Evolutionary conservation across 345 rosid species (phyloP).

Genomic region (Firmiana major): DNA sequence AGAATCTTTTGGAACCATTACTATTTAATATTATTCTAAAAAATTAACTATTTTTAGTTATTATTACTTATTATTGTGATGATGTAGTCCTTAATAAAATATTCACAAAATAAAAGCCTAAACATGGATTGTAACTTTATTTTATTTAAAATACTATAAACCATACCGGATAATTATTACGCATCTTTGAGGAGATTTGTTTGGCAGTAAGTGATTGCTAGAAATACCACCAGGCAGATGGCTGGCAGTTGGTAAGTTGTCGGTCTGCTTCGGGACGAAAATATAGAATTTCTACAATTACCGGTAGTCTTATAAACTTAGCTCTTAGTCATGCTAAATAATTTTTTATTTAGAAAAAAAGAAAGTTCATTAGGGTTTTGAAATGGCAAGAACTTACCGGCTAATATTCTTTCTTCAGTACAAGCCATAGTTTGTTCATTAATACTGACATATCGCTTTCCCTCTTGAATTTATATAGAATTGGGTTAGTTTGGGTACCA

Average conservation of each 20-base stretch:
- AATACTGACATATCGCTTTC: not conserved
- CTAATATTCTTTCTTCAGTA: not conserved
- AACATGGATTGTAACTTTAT: not conserved
- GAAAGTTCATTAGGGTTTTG: constrained; percentile 5
- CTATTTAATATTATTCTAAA: not conserved
- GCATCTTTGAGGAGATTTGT: constrained; percentile 2
- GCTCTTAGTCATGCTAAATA: not conserved
- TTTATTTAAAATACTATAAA: not conserved
- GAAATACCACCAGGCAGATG: constrained; percentile 2
- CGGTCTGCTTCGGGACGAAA: not conserved
- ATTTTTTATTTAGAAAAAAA: not conserved
- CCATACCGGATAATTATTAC: not conserved
- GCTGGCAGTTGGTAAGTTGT: not conserved
- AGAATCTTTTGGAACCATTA: not conserved
- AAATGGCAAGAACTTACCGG: not conserved
- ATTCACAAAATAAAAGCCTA: no score
- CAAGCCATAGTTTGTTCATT: not conserved
- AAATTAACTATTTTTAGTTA: not conserved
- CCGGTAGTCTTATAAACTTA: not conserved
- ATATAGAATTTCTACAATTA: not conserved
- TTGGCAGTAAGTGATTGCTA: not conserved
- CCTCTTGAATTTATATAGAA: not conserved
- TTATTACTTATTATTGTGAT: not conserved
- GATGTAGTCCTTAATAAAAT: not conserved
- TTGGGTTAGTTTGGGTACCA: not conserved